These are phyloP conservation scores for Arxiozyma telluris DNA, from an alignment of 1,139 yeast species.

Conservation along the genomic window DNA sequence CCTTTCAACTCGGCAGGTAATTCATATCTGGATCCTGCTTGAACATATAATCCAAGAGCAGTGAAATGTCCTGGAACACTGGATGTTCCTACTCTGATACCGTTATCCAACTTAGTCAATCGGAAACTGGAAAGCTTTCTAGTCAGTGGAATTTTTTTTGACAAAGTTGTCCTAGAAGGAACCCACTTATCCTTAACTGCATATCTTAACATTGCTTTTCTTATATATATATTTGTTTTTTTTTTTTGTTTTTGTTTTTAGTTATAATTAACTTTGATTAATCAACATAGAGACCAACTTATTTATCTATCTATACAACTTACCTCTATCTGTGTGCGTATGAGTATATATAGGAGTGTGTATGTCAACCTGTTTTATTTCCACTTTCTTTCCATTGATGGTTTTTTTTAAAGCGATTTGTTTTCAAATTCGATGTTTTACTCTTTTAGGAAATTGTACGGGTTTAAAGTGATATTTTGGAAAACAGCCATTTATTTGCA, in stretches of 20 bases:
- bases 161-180: background rate
- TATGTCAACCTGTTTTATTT: too few species aligned
- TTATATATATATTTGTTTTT: too few species aligned
- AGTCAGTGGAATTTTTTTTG: background rate
- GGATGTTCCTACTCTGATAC: constrained; percentile 75
- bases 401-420: background rate
- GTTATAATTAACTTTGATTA: too few species aligned
- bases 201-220: background rate
- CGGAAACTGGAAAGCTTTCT: constrained; percentile 8
- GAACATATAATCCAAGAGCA: constrained; percentile 81
- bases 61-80: constrained; percentile 85
- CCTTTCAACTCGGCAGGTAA: constrained; percentile 43
- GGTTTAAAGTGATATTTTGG: too few species aligned
- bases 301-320: too few species aligned
- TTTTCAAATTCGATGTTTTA: background rate
- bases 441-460: background rate
- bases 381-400: background rate
- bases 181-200: background rate
- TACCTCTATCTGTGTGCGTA: too few species aligned
- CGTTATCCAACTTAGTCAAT: constrained; percentile 57
- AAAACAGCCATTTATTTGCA: too few species aligned
- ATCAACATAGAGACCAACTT: too few species aligned
- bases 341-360: too few species aligned
- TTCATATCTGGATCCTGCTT: constrained; percentile 88
- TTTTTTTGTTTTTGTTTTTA: too few species aligned